Base-by-base conservation (phyloP, 2,329 filamentous ascomycete species). In the Pseudogymnoascus sp. region DNA sequence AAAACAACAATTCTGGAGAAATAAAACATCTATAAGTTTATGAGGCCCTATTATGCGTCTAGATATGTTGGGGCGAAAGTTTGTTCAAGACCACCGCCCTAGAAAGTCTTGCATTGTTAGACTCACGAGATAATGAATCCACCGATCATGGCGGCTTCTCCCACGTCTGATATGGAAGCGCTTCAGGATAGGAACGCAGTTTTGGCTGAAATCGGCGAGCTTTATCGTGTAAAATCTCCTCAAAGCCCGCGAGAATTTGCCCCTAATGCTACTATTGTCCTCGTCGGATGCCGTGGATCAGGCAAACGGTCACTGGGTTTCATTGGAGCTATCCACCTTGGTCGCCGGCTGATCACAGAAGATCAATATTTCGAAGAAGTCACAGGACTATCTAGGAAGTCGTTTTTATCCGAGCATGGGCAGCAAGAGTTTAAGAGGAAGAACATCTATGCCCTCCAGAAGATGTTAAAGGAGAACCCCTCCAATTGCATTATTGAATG, bases 261-360 rank as follows among this genome's bases (percentile, higher is more conserved):
- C 36, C 64, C 66, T 8, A 82, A 90, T 77, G 85, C 87, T 1
- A 91, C 90, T 1, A 85, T 93, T 64, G 83, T 92, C 5, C 79
- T 93, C n/a, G 83, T 90, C 21, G 90, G 90, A 1, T 85, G 91
- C 64, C 85, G 88, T 13, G 90, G 89, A 11, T 85, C 87, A 4
- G 90, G 90, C n/a, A 92, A 92, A 74, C 89, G 88, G 1, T 91
- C 87, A 1, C 78, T 93, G 10, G 90, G 87, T 11, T 83, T 93
- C 60, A 90, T 93, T 67, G 87, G 89, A 4, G 89, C 89, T 0
- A 86, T 86, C 6, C 87, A 88, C 60, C 85, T 90, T 73, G 84
- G 85, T 63, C 81, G 88, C 41, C 85, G 85, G 62, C 79, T 92
- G 1, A 77, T 92, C 63, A 89, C 92, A 67, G 81, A 87, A 37